These are phyloP conservation scores for Solanum virginianum DNA, from an alignment of 257 asterid species.

Conservation along the genomic window DNA sequence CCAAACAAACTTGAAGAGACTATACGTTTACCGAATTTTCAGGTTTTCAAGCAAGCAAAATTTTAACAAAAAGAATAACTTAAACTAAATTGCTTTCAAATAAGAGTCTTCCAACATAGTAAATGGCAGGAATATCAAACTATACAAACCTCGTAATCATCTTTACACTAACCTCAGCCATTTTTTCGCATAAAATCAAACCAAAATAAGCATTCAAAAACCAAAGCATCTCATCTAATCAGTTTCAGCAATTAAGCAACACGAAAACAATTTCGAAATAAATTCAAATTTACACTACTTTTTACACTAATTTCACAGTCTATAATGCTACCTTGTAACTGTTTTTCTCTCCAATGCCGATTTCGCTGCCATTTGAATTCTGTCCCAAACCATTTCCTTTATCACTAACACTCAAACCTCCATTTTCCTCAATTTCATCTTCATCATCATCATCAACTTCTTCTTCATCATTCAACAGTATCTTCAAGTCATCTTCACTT, in stretches of 20 bases:
- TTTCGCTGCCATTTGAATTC: background rate
- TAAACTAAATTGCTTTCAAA: background rate
- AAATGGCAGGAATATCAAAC: background rate
- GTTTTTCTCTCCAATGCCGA: background rate
- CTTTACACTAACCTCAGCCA: background rate
- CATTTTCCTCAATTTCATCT: background rate
- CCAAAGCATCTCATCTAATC: background rate
- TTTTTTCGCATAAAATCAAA: background rate
- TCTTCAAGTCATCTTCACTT: conserved; percentile 26
- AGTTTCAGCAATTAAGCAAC: background rate
- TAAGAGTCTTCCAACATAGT: background rate
- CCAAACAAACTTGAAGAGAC: background rate
- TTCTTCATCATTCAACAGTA: conserved; percentile 19
- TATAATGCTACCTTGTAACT: conserved; percentile 6
- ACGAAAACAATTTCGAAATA: background rate
- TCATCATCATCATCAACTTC: background rate
- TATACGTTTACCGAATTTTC: background rate
- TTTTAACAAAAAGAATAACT: background rate
- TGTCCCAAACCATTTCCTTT: background rate
- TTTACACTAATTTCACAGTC: background rate
- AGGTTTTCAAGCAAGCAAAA: background rate
- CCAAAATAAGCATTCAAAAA: background rate
- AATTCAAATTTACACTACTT: background rate
- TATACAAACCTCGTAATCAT: background rate
- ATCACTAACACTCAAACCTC: background rate